Evolutionary conservation across 2,329 filamentous ascomycete species (phyloP), one percentile per base, ranked within the genome.

Genomic region (Cladosporium cucumerinum): DNA sequence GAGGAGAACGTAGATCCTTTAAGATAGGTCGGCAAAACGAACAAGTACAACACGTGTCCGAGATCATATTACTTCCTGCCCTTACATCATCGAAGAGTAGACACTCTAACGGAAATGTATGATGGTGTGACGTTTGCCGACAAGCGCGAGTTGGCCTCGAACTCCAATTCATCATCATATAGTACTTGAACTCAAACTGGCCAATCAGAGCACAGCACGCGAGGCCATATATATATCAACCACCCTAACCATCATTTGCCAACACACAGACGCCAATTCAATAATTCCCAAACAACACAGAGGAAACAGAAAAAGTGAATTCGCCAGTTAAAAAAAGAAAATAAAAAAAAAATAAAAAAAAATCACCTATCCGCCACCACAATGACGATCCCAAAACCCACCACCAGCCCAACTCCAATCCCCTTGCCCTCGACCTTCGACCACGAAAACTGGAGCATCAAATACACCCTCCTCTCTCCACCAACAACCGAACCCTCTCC

Each of bases 401-500:
- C 32, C 32, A 39, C 59, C 11, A 12, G 7, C 14, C 32, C 60
- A 30, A 2, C 32, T 1, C 23, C 4, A 16, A 32, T 52, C n/a
- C 28, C n/a, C 25, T 34, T 62, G 25, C 34, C 60, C 10, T 55
- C 60, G 48, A 43, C 49, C 25, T 62, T 62, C 60, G 16, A 43
- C 11, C n/a, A 62, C 34, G 25, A 36, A 14, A 32, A 32, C 16
- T 64, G 64, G 57, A 18, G 6, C 5, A 63, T 65, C 59, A 63
- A 34, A 52, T 69, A 59, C 59, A 51, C 39, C 2, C 43, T 64
- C 23, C 14, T 59, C 59, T 14, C 62, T 28, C 16, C 67, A 65
- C 14, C 39, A 49, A 11, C 18, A 48, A 11, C 18, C 28, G 72
- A 78, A 6, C 8, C 72, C 67, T 65, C 79, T 75, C 25, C 49